Base-by-base conservation (phyloP, 1,139 yeast species). In the Hansenula sp. region DNA sequence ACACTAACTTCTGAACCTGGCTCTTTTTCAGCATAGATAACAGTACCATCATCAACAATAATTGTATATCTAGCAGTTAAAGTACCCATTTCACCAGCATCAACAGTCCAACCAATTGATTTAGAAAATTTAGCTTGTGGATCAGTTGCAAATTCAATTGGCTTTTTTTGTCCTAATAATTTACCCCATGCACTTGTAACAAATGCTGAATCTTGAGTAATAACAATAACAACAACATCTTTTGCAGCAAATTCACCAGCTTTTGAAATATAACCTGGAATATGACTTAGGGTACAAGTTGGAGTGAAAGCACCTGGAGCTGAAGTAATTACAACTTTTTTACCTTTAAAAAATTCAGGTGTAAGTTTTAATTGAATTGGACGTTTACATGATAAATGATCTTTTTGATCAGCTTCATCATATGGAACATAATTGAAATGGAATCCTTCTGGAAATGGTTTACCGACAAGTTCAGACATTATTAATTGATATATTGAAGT, bases 291-390 rank as follows among this genome's bases (percentile, higher is more conserved):
- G 29, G 92, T 79, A 66, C 96, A 88, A 7, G 95, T 80, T 50
- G 95, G 95, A 29, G 96, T 85, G 73, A 87, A 88, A 20, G 96
- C 95, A 49, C 95, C 95, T 46, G 96, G 96, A 22, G 86, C 95
- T 43, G 87, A 75, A 32, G 90, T 87, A 53, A 87, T 70, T 33
- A 85, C 78, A 35, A 85, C 61, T 32, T 59, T 62, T 54, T 65
- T 62, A 48, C 62, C 59, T 36, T 59, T 48, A 34, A 62, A 51
- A 41, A 53, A 53, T 34, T 54, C 56, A 18, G 42, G 47, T 12
- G 53, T 41, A 11, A 57, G 32, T 28, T 51, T 48, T 44, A 48
- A 50, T 25, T 31, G 45, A 27, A 48, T 48, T 37, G 61, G 61
- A 31, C 47, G 39, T 35, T 47, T 51, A 35, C 61, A 57, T 1